These are phyloP conservation scores for Blastomyces parvus DNA, from an alignment of 2,329 filamentous ascomycete genomes.

Conservation along the genomic window DNA sequence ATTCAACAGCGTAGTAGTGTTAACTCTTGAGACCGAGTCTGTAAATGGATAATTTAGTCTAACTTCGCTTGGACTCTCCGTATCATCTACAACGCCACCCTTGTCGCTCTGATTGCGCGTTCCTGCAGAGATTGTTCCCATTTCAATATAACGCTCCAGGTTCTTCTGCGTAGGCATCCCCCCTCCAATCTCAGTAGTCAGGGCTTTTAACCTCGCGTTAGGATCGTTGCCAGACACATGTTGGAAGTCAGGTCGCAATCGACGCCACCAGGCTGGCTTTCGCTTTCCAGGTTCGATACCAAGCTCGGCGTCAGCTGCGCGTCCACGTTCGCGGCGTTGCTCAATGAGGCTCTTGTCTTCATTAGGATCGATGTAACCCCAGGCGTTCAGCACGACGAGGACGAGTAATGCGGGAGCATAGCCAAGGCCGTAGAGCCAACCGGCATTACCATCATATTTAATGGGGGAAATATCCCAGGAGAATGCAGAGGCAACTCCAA, in stretches of 20 bases:
- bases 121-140: conserved; percentile 25
- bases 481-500: conserved; percentile 51
- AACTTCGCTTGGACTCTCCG: neutral
- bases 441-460: conserved; percentile 44
- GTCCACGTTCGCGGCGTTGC: conserved; percentile 51
- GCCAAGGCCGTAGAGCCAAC: conserved; percentile 53
- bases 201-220: conserved; percentile 24
- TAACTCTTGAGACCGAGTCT: neutral
- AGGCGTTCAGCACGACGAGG: conserved; percentile 32
- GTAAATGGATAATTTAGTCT: conserved; percentile 1
- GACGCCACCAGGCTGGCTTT: conserved; percentile 55
- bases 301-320: conserved; percentile 49
- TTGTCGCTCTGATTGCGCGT: conserved; percentile 9
- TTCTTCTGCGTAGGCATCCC: conserved; percentile 22
- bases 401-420: conserved; percentile 50
- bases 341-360: conserved; percentile 60
- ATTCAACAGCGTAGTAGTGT: conserved; percentile 5
- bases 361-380: conserved; percentile 55
- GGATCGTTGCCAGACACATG: conserved; percentile 16
- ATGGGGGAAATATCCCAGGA: conserved; percentile 51
- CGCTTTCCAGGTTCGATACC: conserved; percentile 46
- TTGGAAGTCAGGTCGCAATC: conserved; percentile 25
- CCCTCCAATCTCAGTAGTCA: conserved; percentile 30
- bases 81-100: conserved; percentile 7
- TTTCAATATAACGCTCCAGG: conserved; percentile 27